Evolutionary conservation across 1,284 basidiomycete species (phyloP).

Genomic region (Tetrapyrgos nigripes): DNA sequence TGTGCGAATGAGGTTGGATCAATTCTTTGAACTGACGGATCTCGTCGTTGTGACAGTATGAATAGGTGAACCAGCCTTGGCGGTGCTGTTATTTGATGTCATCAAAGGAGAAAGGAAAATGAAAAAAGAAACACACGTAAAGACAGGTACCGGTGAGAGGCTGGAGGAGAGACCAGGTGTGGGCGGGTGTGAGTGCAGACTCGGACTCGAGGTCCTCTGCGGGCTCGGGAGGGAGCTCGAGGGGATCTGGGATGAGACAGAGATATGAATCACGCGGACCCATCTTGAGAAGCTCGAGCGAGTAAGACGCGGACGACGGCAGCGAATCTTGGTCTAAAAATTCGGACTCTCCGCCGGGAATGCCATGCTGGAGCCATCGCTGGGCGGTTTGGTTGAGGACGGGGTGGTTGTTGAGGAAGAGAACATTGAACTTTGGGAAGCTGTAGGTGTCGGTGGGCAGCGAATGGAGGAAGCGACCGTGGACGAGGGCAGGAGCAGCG

Average conservation of each 20-base stretch:
- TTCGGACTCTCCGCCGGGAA: conserved; percentile 75
- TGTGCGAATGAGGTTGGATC: conserved; percentile 59
- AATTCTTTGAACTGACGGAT: conserved; percentile 90
- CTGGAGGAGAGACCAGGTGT: conserved; percentile 82
- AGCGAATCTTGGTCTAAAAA: conserved; percentile 74
- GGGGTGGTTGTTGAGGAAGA: conserved; percentile 84
- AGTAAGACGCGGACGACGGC: conserved; percentile 45
- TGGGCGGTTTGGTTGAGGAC: conserved; percentile 76
- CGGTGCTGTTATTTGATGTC: conserved; percentile 59
- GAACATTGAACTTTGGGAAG: conserved; percentile 85
- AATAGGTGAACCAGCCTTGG: conserved; percentile 95
- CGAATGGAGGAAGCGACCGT: conserved; percentile 67
- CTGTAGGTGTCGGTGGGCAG: conserved; percentile 83
- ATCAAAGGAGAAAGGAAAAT: conserved; percentile 24
- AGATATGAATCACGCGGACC: conserved; percentile 71
- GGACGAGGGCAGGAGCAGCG: conserved; percentile 29
- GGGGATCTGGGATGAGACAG: conserved; percentile 75
- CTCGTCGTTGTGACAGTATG: conserved; percentile 91
- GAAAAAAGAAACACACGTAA: conserved; percentile 62
- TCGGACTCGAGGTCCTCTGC: conserved; percentile 58
- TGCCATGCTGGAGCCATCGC: conserved; percentile 70
- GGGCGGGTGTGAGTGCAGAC: conserved; percentile 63
- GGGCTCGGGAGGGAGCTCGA: conserved; percentile 48
- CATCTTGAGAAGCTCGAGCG: conserved; percentile 75
- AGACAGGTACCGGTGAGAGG: conserved; percentile 79